phyloP scores from a whole-genome alignment of 2,329 filamentous ascomycete species.

The Dryadomyces sulphureus region DNA sequence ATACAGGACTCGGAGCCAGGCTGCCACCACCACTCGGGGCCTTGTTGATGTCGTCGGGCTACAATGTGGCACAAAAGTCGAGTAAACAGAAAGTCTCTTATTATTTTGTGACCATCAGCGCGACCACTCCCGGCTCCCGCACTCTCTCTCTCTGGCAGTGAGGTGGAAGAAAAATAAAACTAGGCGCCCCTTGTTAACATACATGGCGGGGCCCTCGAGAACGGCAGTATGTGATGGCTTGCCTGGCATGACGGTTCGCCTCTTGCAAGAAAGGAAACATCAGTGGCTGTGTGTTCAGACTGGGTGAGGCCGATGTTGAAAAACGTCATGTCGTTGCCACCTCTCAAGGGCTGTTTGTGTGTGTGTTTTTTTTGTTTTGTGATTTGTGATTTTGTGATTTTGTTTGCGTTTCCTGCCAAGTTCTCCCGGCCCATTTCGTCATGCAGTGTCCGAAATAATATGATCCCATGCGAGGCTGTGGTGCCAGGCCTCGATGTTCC shows the following conservation, averaged over 20 bases:
- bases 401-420: background rate
- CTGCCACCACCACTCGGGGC: background rate
- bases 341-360: slow-evolving; percentile 1
- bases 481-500: slow-evolving; percentile 1
- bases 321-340: background rate
- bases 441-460: background rate
- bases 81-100: background rate
- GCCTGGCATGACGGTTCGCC: slow-evolving; percentile 33
- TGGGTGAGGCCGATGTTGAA: background rate
- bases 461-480: background rate
- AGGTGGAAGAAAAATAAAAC: slow-evolving; percentile 1
- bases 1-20: background rate
- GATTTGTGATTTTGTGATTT: background rate
- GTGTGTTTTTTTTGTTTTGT: background rate
- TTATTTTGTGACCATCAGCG: slow-evolving; percentile 3
- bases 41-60: background rate
- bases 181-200: slow-evolving; percentile 41
- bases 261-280: background rate
- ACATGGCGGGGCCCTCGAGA: slow-evolving; percentile 38
- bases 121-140: background rate
- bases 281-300: background rate
- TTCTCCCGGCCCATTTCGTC: background rate
- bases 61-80: slow-evolving; percentile 3
- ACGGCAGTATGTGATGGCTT: slow-evolving; percentile 61
- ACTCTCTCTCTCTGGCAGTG: background rate